Conservation (phyloP, 805 yeast species). For the Wickerhamiella sergipiensis region DNA sequence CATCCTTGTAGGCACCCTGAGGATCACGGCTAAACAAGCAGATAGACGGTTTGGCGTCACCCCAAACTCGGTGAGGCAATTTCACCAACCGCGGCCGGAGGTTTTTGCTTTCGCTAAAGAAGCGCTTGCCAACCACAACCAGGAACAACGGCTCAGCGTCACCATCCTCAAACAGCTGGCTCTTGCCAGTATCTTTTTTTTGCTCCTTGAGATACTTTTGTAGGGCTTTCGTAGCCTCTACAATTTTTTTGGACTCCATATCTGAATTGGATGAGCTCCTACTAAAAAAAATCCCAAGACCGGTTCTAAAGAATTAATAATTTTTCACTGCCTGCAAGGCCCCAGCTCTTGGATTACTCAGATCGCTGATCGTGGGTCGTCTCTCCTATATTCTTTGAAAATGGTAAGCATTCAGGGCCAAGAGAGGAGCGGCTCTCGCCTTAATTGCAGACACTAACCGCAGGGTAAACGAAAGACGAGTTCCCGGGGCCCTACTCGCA, state of each 20-base stretch:
- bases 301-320: background rate
- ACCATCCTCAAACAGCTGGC: slow-evolving; percentile 45
- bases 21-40: slow-evolving; percentile 64
- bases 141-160: slow-evolving; percentile 39
- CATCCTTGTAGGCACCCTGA: slow-evolving; percentile 29
- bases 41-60: slow-evolving; percentile 32
- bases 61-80: slow-evolving; percentile 33
- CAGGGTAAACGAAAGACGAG: slow-evolving; percentile 78
- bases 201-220: slow-evolving; percentile 38
- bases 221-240: slow-evolving; percentile 39
- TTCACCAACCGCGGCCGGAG: slow-evolving; percentile 31
- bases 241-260: slow-evolving; percentile 19
- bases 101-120: slow-evolving; percentile 41
- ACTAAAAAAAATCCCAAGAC: background rate
- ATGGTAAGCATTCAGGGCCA: background rate
- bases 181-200: slow-evolving; percentile 23
- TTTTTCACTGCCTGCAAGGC: slow-evolving; percentile 3
- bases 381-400: background rate
- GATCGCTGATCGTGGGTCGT: background rate
- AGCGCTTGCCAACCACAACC: slow-evolving; percentile 52
- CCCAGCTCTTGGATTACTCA: background rate
- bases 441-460: background rate
- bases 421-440: background rate
- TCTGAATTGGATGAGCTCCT: slow-evolving; percentile 1
- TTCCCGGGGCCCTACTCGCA: slow-evolving; percentile 67